phyloP scores from a whole-genome alignment of 805 yeast species.

The Starmerella vitae region DNA sequence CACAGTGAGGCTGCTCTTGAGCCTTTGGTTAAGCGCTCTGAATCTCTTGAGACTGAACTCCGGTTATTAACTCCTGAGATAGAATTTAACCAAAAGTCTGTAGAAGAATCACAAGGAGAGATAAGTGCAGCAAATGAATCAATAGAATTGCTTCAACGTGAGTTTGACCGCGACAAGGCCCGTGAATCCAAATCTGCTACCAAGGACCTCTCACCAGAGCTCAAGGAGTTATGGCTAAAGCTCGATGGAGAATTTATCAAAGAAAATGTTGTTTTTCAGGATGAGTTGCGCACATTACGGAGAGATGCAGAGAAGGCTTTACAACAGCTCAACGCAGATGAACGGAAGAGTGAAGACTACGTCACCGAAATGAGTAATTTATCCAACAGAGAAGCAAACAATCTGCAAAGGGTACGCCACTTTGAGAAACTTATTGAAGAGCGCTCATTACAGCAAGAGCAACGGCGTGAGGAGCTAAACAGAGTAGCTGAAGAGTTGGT shows the following conservation, averaged over 20 bases:
- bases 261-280: conserved; percentile 8
- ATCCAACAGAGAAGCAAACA: conserved; percentile 3
- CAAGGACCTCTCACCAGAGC: neutral
- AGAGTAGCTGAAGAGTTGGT: conserved; percentile 12
- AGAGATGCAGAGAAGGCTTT: conserved; percentile 1
- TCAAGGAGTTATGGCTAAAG: conserved; percentile 7
- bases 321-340: neutral
- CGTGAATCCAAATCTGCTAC: neutral
- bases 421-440: conserved; percentile 13
- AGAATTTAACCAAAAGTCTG: conserved; percentile 16
- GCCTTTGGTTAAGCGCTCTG: conserved; percentile 11
- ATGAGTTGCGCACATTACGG: neutral
- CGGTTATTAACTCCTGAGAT: conserved; percentile 13
- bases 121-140: conserved; percentile 4
- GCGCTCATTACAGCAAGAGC: conserved; percentile 7
- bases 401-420: conserved; percentile 3
- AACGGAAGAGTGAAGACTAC: conserved; percentile 2
- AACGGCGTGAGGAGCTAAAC: conserved; percentile 15
- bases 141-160: conserved; percentile 4
- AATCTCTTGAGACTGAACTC: conserved; percentile 12
- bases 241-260: conserved; percentile 6
- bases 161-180: conserved; percentile 4
- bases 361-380: conserved; percentile 3
- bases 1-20: conserved; percentile 7
- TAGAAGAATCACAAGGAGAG: conserved; percentile 1